Evolutionary conservation across 352 stramenopile species (phyloP), one percentile per base, ranked within the genome.

Genomic region (Pythium myriotylum): DNA sequence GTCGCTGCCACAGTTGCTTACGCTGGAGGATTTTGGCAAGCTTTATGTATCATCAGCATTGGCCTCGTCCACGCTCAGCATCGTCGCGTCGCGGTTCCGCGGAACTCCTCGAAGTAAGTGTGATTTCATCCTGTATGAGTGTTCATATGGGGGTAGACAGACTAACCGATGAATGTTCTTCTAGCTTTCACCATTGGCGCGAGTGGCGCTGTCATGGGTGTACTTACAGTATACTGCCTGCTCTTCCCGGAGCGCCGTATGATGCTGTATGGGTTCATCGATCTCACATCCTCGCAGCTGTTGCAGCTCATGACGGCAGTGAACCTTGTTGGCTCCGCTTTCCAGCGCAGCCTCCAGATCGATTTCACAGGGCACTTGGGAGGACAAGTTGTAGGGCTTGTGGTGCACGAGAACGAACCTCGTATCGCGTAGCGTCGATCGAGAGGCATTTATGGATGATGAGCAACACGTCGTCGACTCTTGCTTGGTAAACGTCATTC

Each of bases 341-440:
- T 80, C 74, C 62, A 69, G 62, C 49, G 50, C 22, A 37, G 54
- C 16, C 54, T 69, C 2, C 62, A 69, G 2, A 73, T 94, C 40
- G 86, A 94, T 54, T 94, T 84, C 40, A 84, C 89, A 6, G 86
- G 86, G 20, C 86, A 94, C 54, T 62, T 94, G 23, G 86, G 84
- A 10, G 86, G 86, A 17, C 83, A 93, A 50, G 56, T 57, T 19
- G 71, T 76, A 10, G 85, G 81, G 6, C 72, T 86, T 3, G 62
- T 70, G 37, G 70, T 86, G 19, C 73, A 90, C 37, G 67, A 90
- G 68, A 23, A 17, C 26, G 72, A 67, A 58, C 56, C 71, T 20
- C 39, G 47, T 17, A 26, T 72, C 32, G 12, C 32, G 49, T 76
- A 76, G 68, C 29, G 29, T 35, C 29, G 29, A 35, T 35, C 29